These are phyloP conservation scores for Vigna mungo DNA, from an alignment of 306 rosid species.

Conservation along the genomic window DNA sequence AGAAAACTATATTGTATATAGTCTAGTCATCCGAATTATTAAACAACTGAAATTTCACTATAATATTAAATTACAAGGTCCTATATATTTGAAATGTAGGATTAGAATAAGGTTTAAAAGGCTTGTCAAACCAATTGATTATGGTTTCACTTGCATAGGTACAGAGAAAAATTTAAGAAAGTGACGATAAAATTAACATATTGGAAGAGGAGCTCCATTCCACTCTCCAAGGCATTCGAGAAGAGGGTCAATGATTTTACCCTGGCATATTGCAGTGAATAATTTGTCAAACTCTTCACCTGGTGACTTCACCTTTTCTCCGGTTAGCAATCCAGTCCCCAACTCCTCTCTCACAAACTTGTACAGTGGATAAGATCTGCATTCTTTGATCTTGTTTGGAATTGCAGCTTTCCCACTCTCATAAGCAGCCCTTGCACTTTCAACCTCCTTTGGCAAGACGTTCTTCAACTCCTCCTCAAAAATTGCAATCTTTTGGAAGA, in stretches of 20 bases:
- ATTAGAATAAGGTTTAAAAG: constrained; percentile 6
- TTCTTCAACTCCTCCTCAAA: constrained; percentile 76
- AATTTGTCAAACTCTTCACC: constrained; percentile 85
- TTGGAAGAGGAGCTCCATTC: constrained; percentile 89
- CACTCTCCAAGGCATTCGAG: constrained; percentile 73
- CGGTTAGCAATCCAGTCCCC: constrained; percentile 60
- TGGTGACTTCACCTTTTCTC: constrained; percentile 73
- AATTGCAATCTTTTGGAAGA: constrained; percentile 78
- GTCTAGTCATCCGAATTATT: no score
- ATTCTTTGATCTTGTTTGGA: constrained; percentile 68
- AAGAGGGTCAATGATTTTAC: constrained; percentile 80
- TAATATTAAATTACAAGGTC: constrained; percentile 32
- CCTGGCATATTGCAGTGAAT: constrained; percentile 74
- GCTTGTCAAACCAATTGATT: constrained; percentile 11
- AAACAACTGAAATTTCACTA: not conserved
- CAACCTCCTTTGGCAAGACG: constrained; percentile 80
- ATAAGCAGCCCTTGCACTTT: constrained; percentile 60
- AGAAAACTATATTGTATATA: no score
- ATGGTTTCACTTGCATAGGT: constrained; percentile 21
- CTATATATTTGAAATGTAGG: not conserved
- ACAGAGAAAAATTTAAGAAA: constrained; percentile 13
- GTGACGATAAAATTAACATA: constrained; percentile 48
- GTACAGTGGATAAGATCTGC: constrained; percentile 89
- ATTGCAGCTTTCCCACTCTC: constrained; percentile 64
- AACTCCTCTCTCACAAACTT: constrained; percentile 79